phyloP scores from a whole-genome alignment of 805 yeast species.

The Wickerhamomyces bisporus region DNA sequence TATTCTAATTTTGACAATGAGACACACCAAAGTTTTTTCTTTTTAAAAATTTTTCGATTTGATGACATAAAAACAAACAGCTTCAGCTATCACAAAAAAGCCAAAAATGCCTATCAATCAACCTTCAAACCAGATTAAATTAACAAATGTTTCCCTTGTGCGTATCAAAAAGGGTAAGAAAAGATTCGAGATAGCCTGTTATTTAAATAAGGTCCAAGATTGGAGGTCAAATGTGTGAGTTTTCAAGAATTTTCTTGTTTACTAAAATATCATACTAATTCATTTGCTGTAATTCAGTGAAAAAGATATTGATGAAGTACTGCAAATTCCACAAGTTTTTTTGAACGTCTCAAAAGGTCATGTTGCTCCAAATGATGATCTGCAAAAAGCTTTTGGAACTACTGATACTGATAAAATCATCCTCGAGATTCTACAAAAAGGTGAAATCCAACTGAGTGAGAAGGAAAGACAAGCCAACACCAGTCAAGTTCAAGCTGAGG shows the following conservation, averaged over 20 bases:
- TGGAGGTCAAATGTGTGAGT: constrained; percentile 68
- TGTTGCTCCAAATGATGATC: constrained; percentile 83
- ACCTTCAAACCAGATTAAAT: constrained; percentile 81
- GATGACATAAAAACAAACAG: neutral
- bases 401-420: constrained; percentile 72
- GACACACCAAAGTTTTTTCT: no score
- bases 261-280: neutral
- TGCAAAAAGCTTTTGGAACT: constrained; percentile 66
- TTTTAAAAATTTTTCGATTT: no score
- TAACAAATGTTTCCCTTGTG: constrained; percentile 92
- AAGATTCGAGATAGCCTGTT: constrained; percentile 92
- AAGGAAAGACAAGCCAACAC: constrained; percentile 80
- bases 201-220: constrained; percentile 95
- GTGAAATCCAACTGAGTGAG: constrained; percentile 92
- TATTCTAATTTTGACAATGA: no score
- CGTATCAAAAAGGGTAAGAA: constrained; percentile 87
- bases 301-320: constrained; percentile 90
- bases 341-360: constrained; percentile 90
- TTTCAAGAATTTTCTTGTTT: neutral
- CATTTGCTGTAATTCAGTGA: constrained; percentile 47
- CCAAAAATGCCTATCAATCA: constrained; percentile 61
- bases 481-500: constrained; percentile 73
- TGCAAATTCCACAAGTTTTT: constrained; percentile 94
- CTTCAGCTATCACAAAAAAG: no score
- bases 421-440: constrained; percentile 77